Percentiles rank a stretch among this genome's conserved stretches.
Evolutionary conservation across 2,329 filamentous ascomycete genomes (phyloP).

Genomic region (Tothia fuscella): DNA sequence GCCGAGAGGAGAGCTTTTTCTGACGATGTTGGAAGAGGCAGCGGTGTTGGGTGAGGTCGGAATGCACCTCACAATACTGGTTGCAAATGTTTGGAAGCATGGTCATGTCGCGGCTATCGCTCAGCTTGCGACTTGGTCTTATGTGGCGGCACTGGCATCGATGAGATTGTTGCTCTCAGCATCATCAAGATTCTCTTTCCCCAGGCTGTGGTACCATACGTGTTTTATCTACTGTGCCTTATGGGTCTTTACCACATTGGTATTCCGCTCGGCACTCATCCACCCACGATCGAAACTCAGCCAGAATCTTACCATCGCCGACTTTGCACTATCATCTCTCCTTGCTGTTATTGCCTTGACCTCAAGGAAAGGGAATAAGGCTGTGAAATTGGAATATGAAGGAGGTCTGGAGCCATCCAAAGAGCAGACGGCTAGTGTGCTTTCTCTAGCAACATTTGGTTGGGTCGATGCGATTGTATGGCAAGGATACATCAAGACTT

Average conservation of each 20-base stretch:
- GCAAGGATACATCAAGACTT: constrained; percentile 73
- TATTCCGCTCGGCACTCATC: constrained; percentile 78
- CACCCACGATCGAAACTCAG: constrained; percentile 55
- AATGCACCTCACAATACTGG: constrained; percentile 54
- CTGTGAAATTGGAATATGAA: constrained; percentile 79
- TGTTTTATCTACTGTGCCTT: constrained; percentile 68
- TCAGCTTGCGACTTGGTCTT: constrained; percentile 65
- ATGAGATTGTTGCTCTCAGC: constrained; percentile 56
- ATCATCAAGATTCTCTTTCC: constrained; percentile 50
- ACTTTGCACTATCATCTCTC: constrained; percentile 64
- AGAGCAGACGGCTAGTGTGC: constrained; percentile 76
- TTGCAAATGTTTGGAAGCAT: constrained; percentile 45
- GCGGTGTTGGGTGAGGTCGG: constrained; percentile 60
- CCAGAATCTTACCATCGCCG: constrained; percentile 53
- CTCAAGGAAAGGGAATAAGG: constrained; percentile 84
- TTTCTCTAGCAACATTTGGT: constrained; percentile 76
- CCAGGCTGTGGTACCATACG: constrained; percentile 85
- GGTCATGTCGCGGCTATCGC: constrained; percentile 51
- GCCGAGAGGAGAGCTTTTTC: constrained; percentile 58
- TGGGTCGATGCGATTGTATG: constrained; percentile 88
- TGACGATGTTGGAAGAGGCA: constrained; percentile 62
- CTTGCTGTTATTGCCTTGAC: constrained; percentile 66
- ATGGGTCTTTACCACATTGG: constrained; percentile 63
- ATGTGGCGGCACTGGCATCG: constrained; percentile 61
- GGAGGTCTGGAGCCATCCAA: constrained; percentile 75